Percentiles rank a stretch among this genome's conserved stretches.
These are phyloP conservation scores for Monosporascus sp. DNA, from an alignment of 2,329 filamentous ascomycete genomes.

Conservation along the genomic window DNA sequence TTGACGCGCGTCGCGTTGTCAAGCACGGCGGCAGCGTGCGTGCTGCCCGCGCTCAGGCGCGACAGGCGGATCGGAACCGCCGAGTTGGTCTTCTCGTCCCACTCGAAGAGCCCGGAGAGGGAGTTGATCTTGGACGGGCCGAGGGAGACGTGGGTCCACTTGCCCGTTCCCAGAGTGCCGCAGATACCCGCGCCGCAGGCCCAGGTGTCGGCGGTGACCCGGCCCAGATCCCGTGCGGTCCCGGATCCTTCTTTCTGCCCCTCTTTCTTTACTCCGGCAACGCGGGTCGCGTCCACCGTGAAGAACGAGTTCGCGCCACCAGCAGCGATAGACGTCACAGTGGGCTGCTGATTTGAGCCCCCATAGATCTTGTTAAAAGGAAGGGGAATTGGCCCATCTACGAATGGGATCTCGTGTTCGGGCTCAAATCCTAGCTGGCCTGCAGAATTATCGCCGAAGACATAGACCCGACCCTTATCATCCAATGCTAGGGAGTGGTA, in stretches of 20 bases:
- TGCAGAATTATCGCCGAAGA: conserved; percentile 84
- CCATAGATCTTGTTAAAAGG: conserved; percentile 69
- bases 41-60: conserved; percentile 68
- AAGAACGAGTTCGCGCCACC: conserved; percentile 87
- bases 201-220: conserved; percentile 73
- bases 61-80: conserved; percentile 74
- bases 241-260: conserved; percentile 31
- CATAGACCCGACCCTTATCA: conserved; percentile 69
- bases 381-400: conserved; percentile 67
- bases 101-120: conserved; percentile 81
- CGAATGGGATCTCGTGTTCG: conserved; percentile 52
- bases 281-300: conserved; percentile 68
- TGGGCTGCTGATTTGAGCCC: conserved; percentile 56
- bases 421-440: conserved; percentile 88
- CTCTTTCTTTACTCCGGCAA: conserved; percentile 26
- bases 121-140: conserved; percentile 75
- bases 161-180: conserved; percentile 77
- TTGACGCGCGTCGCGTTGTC: conserved; percentile 67
- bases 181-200: conserved; percentile 81
- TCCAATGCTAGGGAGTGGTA: conserved; percentile 79
- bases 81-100: conserved; percentile 65
- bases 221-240: conserved; percentile 40
- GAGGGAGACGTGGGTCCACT: conserved; percentile 82
- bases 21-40: conserved; percentile 79
- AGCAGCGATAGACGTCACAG: conserved; percentile 73